Base-by-base conservation (phyloP, 371 early-diverging fungal species). In the Nosema granulosis region DNA sequence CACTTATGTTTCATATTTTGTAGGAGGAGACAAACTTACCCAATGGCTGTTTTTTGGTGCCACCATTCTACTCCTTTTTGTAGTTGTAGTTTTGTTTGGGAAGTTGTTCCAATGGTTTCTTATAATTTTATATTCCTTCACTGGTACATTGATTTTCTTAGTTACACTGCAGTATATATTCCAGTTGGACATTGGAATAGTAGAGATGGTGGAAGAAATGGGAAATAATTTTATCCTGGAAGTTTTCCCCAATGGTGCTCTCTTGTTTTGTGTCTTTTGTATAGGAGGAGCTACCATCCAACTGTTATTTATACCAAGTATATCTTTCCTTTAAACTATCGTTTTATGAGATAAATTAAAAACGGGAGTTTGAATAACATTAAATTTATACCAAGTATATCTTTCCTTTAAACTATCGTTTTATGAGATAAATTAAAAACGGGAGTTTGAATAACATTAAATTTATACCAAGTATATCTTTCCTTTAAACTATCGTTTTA, bases 131-230 rank as follows among this genome's bases (percentile, higher is more conserved):
- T 63, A 35, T 35, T 26, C 26, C 3, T 2, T 32, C 18, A 63
- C 63, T n/a, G 63, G 63, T 2, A 9, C 37, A 12, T 63, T 63
- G 32, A 35, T 32, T 13, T 13, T 63, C 6, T 63, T 63, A 3
- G 3, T 63, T 3, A 35, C 37, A 2, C 18, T 63, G 22, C 37
- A 66, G 37, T 1, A 49, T 35, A 3, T 43, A 3, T 38, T 66
- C 4, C 1, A 1, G 0, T 66, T 66, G 18, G 50, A 66, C 28
- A 28, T 43, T 1, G 50, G 24, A 11, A 18, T 66, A 9, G 1
- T 11, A 12, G 2, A 20, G 13, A 66, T 66, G 22, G 1, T 66
- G 2, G 13, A 34, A 3, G 2, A 3, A 26, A 26, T 66, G 22
- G n/a, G 26, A 49, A 20, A 66, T 3, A 38, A 38, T 43, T 49